A percentile compares a stretch with the other conserved stretches of the same genome.
Conservation (phyloP, 352 stramenopile species). For the Achlya hypogyna region DNA sequence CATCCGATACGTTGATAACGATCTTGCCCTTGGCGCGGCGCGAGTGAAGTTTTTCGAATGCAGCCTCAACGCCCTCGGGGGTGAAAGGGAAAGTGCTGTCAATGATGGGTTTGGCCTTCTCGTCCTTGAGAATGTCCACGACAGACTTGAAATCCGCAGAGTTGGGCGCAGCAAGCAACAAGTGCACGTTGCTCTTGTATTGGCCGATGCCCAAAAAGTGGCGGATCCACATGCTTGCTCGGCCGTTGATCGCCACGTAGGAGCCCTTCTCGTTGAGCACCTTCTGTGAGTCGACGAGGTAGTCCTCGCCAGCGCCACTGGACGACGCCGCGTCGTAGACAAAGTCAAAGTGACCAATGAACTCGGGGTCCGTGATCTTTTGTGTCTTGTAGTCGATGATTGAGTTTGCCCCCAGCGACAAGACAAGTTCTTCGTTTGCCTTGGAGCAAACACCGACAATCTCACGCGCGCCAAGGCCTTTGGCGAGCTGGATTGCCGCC, state of each 20-base stretch:
- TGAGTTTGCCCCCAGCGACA: constrained; percentile 51
- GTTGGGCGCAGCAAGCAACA: constrained; percentile 1
- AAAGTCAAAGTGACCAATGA: constrained; percentile 14
- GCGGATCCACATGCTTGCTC: not conserved
- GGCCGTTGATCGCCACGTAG: constrained; percentile 14
- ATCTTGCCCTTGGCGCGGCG: constrained; percentile 13
- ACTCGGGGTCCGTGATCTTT: constrained; percentile 15
- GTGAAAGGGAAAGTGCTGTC: constrained; percentile 13
- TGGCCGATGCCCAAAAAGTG: not conserved
- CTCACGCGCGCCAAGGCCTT: constrained; percentile 67
- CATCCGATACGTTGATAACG: constrained; percentile 7
- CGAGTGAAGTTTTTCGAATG: constrained; percentile 11
- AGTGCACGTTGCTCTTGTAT: constrained; percentile 12
- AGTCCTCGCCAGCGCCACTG: constrained; percentile 14
- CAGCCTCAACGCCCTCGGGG: not conserved
- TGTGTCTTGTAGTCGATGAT: constrained; percentile 75
- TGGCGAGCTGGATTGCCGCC: constrained; percentile 78
- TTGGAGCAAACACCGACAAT: constrained; percentile 75
- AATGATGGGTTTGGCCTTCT: not conserved
- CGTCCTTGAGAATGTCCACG: not conserved
- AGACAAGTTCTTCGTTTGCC: constrained; percentile 76
- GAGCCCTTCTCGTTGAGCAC: constrained; percentile 14
- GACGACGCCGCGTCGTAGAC: constrained; percentile 11
- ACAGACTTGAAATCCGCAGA: not conserved
- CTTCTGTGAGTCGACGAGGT: not conserved